A percentile compares a stretch with the other conserved stretches of the same genome.
Evolutionary conservation across 495 filamentous ascomycete genomes (phyloP).

Genomic region (Hypomontagnella monticulosa): DNA sequence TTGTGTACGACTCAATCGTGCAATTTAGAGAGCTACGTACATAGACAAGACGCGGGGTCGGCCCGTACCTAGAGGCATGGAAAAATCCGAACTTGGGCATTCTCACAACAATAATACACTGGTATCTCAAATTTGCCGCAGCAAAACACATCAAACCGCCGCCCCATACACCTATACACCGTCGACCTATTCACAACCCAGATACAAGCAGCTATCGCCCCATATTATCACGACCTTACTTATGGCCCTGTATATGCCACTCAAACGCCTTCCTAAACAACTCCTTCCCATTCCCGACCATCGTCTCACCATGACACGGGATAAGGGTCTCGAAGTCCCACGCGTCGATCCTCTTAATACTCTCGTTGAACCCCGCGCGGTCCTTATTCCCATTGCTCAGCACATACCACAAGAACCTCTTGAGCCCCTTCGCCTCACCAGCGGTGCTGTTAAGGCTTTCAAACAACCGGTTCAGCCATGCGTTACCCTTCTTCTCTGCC

Average conservation of each 20-base stretch:
- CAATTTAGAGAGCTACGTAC: background rate
- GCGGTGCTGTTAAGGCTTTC: slow-evolving; percentile 66
- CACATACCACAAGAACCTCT: slow-evolving; percentile 84
- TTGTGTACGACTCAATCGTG: background rate
- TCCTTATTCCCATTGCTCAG: slow-evolving; percentile 65
- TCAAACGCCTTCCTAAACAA: slow-evolving; percentile 84
- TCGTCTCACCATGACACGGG: slow-evolving; percentile 93
- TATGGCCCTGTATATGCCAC: slow-evolving; percentile 77
- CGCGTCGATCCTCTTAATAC: slow-evolving; percentile 69
- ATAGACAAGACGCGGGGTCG: background rate
- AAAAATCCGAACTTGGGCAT: too few relatives aligned
- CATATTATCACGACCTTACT: slow-evolving; percentile 29
- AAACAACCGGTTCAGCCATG: slow-evolving; percentile 72
- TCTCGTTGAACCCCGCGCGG: slow-evolving; percentile 72
- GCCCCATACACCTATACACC: slow-evolving; percentile 1
- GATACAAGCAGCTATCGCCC: background rate
- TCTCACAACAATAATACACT: slow-evolving; percentile 16
- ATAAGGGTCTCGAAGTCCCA: slow-evolving; percentile 93
- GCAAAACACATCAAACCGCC: background rate
- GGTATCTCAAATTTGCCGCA: slow-evolving; percentile 16
- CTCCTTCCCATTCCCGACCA: slow-evolving; percentile 78
- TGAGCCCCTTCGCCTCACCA: slow-evolving; percentile 75
- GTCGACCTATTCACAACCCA: background rate
- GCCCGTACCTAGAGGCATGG: too few relatives aligned
- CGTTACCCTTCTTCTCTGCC: slow-evolving; percentile 62